Evolutionary conservation across 2,329 filamentous ascomycete genomes (phyloP).

Genomic region (Diaporthe longicolla): DNA sequence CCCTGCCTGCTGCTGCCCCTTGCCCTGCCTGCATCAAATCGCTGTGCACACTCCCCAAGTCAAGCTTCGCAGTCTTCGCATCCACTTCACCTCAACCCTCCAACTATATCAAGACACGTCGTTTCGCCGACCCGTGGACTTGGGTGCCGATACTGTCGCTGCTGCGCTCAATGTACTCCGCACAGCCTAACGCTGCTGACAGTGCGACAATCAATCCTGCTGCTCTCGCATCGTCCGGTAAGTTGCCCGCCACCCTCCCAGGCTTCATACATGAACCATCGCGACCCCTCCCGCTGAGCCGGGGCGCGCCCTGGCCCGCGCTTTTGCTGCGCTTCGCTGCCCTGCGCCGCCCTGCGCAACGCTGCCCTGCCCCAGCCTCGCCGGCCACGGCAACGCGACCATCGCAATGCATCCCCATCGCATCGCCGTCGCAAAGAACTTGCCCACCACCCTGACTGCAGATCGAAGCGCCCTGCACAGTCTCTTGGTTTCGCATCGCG

Average conservation of each 20-base stretch:
- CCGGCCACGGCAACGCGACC: conserved; percentile 30
- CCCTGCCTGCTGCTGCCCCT: conserved; percentile 1
- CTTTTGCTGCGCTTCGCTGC: conserved; percentile 17
- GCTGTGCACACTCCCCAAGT: conserved; percentile 54
- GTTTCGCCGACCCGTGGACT: conserved; percentile 64
- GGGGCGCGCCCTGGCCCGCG: conserved; percentile 40
- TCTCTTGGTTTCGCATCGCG: background rate
- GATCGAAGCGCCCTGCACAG: conserved; percentile 21
- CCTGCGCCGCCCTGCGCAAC: background rate
- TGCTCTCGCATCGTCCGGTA: conserved; percentile 85
- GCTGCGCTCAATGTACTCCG: conserved; percentile 69
- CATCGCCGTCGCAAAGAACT: background rate
- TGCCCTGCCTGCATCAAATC: conserved; percentile 56
- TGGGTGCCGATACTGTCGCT: conserved; percentile 54
- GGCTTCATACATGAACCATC: conserved; percentile 44
- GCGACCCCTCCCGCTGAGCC: conserved; percentile 42
- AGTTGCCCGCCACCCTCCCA: conserved; percentile 50
- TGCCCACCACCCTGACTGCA: conserved; percentile 14
- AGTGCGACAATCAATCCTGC: conserved; percentile 93
- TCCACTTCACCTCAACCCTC: conserved; percentile 54
- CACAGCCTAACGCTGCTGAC: conserved; percentile 81
- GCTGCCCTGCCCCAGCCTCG: conserved; percentile 28
- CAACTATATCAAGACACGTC: conserved; percentile 76
- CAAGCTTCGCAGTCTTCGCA: conserved; percentile 51
- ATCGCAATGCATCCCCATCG: conserved; percentile 32